Evolutionary conservation across 139 green algal genomes (phyloP).

Genomic region (Yamagishiella unicocca): DNA sequence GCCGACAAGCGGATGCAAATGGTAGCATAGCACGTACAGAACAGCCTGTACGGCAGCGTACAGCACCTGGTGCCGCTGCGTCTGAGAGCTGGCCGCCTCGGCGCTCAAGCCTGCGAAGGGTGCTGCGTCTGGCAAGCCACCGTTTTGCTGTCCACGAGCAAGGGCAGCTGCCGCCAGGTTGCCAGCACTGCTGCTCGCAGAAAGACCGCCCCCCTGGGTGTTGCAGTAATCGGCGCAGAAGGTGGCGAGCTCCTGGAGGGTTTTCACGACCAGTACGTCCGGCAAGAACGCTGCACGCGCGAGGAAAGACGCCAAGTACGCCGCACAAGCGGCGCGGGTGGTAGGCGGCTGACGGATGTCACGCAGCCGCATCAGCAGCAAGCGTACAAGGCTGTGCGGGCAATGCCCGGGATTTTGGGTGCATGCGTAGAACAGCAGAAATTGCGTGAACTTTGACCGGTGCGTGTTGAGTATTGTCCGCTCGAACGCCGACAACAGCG

Average conservation of each 20-base stretch:
- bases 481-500: conserved; percentile 82
- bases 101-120: not conserved
- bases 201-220: not conserved
- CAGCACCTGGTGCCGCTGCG: conserved; percentile 53
- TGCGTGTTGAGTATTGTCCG: conserved; percentile 83
- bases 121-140: not conserved
- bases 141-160: too few relatives aligned
- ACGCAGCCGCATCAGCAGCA: conserved; percentile 71
- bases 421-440: conserved; percentile 80
- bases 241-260: conserved; percentile 55
- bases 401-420: conserved; percentile 58
- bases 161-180: not conserved
- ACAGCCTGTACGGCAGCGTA: conserved; percentile 71
- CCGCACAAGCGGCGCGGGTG: conserved; percentile 78
- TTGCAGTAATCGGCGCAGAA: conserved; percentile 57
- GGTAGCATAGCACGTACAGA: conserved; percentile 94
- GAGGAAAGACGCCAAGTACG: conserved; percentile 92
- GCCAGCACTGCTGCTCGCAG: not conserved
- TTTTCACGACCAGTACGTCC: conserved; percentile 64
- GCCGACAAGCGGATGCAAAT: conserved; percentile 78
- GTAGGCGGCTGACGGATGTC: conserved; percentile 72
- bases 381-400: conserved; percentile 63
- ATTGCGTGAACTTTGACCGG: conserved; percentile 95
- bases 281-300: conserved; percentile 79
- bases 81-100: not conserved